These are phyloP conservation scores for Hypoxylon sp. DNA, from an alignment of 2,329 filamentous ascomycete genomes.

Conservation along the genomic window DNA sequence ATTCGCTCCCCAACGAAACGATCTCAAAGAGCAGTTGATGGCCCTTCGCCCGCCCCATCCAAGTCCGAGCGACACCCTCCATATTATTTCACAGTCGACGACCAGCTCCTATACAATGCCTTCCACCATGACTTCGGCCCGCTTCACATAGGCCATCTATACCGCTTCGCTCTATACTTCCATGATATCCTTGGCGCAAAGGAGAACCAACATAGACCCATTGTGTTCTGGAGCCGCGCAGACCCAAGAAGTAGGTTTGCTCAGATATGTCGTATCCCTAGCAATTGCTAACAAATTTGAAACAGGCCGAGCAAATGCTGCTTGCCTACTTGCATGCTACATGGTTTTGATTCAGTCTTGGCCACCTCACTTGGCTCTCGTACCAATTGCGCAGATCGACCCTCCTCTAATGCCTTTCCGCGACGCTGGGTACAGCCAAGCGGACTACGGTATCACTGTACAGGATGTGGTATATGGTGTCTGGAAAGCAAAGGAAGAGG, in stretches of 20 bases:
- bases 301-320: slow-evolving; percentile 88
- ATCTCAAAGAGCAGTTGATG: slow-evolving; percentile 75
- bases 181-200: slow-evolving; percentile 95
- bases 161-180: slow-evolving; percentile 95
- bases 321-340: slow-evolving; percentile 95
- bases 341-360: slow-evolving; percentile 99
- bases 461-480: slow-evolving; percentile 99
- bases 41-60: slow-evolving; percentile 63
- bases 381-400: slow-evolving; percentile 95
- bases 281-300: slow-evolving; percentile 46
- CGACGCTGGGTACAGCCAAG: slow-evolving; percentile 97
- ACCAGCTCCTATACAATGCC: slow-evolving; percentile 93
- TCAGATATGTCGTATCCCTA: neutral
- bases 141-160: slow-evolving; percentile 95
- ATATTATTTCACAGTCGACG: slow-evolving; percentile 96
- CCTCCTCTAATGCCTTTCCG: slow-evolving; percentile 99
- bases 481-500: slow-evolving; percentile 98
- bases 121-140: slow-evolving; percentile 99
- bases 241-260: slow-evolving; percentile 84
- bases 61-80: slow-evolving; percentile 72
- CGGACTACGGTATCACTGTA: slow-evolving; percentile 94
- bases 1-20: slow-evolving; percentile 80
- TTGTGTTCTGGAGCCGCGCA: slow-evolving; percentile 96
- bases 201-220: slow-evolving; percentile 88
- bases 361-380: slow-evolving; percentile 95